Base-by-base conservation (phyloP, 306 rosid species). In the Macrotyloma uniflorum region DNA sequence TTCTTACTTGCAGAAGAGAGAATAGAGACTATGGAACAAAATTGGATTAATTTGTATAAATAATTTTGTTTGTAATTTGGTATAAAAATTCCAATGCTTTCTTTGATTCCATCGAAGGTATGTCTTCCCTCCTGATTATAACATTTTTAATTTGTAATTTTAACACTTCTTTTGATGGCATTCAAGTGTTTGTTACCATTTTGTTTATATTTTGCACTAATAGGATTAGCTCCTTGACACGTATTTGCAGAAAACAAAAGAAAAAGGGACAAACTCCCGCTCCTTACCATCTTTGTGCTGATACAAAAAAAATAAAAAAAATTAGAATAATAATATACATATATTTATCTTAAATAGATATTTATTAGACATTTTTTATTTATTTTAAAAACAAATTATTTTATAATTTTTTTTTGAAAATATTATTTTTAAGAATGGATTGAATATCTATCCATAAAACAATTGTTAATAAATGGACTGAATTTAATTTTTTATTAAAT, bases 131-230 rank as follows among this genome's bases (percentile, higher is more conserved):
- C 32, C 22, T 54, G 8, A 10, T 7, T 20, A 5, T 9, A 20
- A 22, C 16, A 11, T 54, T 23, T 22, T 54, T 54, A 4, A 54
- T 22, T 19, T 53, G 59, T 53, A 4, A 20, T 1, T 19, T 1
- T 19, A 51, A 47, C 22, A 70, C n/a, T 87, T 81, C 76, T 86
- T 89, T 79, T 95, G 84, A 87, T 71, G 22, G 54, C 72, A 72
- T 6, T 47, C 69, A 22, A 36, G 20, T 64, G 47, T 35, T 40
- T 61, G 59, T 22, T 68, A 59, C 49, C 77, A 58, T 49, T 30
- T 67, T 28, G 26, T 77, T 47, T 74, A 18, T 55, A 71, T 77
- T 76, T 74, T 82, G 78, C 81, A 61, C 63, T 15, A 88, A 90
- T 87, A 88, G 70, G 81, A 76, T 73, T 85, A 70, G 78, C 59